Evolutionary conservation across 2,329 filamentous ascomycete species (phyloP).

Genomic region (Alternaria panax): DNA sequence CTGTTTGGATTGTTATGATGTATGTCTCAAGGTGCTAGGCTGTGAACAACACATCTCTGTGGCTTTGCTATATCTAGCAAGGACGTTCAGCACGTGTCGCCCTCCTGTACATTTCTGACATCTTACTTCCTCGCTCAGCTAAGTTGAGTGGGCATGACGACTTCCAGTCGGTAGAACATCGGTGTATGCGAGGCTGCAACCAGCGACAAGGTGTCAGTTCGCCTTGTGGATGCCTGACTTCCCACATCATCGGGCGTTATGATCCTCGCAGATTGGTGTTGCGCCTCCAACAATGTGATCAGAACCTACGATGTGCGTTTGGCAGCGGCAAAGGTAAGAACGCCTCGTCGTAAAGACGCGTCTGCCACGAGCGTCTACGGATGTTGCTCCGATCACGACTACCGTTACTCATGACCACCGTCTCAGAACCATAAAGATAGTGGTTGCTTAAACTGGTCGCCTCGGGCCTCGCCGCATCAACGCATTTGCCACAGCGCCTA

Average conservation of each 20-base stretch:
- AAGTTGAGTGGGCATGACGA: background rate
- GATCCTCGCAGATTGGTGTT: background rate
- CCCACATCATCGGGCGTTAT: background rate
- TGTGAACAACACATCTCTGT: background rate
- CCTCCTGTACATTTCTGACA: background rate
- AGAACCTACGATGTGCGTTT: background rate
- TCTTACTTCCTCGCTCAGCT: background rate
- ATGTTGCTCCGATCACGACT: background rate
- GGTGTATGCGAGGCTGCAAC: slow-evolving; percentile 6
- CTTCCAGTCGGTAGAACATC: background rate
- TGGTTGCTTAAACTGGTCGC: slow-evolving; percentile 1
- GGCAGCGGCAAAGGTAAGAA: background rate
- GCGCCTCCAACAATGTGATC: background rate
- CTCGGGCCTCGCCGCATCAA: slow-evolving; percentile 9
- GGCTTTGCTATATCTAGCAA: background rate
- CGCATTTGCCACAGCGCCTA: slow-evolving; percentile 19
- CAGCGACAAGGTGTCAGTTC: slow-evolving; percentile 4
- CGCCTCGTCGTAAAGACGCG: slow-evolving; percentile 3
- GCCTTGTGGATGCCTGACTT: background rate
- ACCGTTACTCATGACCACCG: background rate
- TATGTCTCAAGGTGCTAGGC: background rate
- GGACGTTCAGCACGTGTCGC: background rate
- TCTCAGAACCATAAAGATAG: slow-evolving; percentile 3
- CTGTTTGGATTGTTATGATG: accelerated
- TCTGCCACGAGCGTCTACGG: slow-evolving; percentile 18